Evolutionary conservation across 768 basidiomycete genomes (phyloP), one percentile per base, ranked within the genome.

Genomic region (Nevesoporus exiguus): DNA sequence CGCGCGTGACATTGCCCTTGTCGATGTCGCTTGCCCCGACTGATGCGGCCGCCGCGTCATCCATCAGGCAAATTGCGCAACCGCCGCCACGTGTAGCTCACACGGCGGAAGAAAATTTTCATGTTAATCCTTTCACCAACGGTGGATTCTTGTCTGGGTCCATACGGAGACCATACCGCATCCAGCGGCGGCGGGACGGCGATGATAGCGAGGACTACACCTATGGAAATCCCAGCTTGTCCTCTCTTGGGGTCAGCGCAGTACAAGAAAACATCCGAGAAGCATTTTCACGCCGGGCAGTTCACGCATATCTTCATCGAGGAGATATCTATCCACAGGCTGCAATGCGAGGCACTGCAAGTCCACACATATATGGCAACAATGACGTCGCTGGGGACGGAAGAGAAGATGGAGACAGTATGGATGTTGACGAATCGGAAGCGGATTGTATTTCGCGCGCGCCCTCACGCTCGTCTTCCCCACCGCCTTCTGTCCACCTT

Each of bases 181-280:
- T 56, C 42, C 24, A 62, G 59, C 52, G 55, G 33, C 57, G 61
- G 40, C 51, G 59, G 31, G 51, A 63, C 47, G 51, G 70, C 61
- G 44, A 64, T 47, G 74, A 70, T 5, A 65, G 63, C 3, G 75
- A 68, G 29, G 68, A 75, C n/a, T 37, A 59, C 17, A 47, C 27
- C 50, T 72, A 73, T n/a, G 78, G 78, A 9, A 78, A 80, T 44
- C 73, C 82, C n/a, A 73, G 81, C 22, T 78, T 82, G 25, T 80
- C 82, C 1, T 76, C 78, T 2, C 68, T 82, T 19, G 83, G 83
- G 19, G 81, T 85, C 58, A 74, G 68, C 27, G 68, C 72, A 22
- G 75, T 81, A 17, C 84, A 85, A 66, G 75, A 77, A 62, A 80
- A 83, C 55, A 78, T 85, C 34, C 77, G 81, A 59, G 76, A 79